phyloP scores from a whole-genome alignment of 148 eudicot species.

The Rhododendron molle region DNA sequence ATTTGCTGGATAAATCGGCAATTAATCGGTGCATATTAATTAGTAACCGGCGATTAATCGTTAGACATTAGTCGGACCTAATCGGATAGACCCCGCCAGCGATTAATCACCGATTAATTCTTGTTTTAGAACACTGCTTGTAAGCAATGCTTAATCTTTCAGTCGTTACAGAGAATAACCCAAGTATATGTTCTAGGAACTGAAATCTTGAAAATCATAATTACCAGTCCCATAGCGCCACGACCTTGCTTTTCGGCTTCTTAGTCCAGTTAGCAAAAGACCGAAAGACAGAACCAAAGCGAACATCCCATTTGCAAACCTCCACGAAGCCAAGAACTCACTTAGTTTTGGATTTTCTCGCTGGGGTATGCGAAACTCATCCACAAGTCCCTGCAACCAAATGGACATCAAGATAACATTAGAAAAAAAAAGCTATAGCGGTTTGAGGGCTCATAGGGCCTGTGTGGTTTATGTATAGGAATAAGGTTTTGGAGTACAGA shows the following conservation, averaged over 20 bases:
- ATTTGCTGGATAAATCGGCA: too few relatives aligned
- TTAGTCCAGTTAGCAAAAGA: constrained; percentile 76
- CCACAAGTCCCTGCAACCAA: constrained; percentile 66
- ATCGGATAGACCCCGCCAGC: too few relatives aligned
- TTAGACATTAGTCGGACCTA: too few relatives aligned
- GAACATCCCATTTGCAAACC: constrained; percentile 99
- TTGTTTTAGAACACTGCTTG: neutral
- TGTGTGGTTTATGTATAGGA: neutral
- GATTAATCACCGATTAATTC: too few relatives aligned
- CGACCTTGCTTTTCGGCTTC: constrained; percentile 92
- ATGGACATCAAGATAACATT: neutral
- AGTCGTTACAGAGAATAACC: neutral
- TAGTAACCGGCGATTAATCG: too few relatives aligned
- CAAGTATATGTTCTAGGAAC: neutral
- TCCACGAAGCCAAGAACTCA: constrained; percentile 81
- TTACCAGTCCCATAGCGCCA: constrained; percentile 98
- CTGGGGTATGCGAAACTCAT: constrained; percentile 79
- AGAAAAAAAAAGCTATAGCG: neutral
- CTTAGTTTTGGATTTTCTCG: constrained; percentile 57
- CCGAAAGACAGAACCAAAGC: constrained; percentile 94
- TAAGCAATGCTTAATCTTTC: neutral
- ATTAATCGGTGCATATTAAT: too few relatives aligned
- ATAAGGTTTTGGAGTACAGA: neutral
- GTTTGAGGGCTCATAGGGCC: neutral
- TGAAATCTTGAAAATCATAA: neutral